These are phyloP conservation scores for Sphaerulina populicola DNA, from an alignment of 2,329 filamentous ascomycete species.

Conservation along the genomic window DNA sequence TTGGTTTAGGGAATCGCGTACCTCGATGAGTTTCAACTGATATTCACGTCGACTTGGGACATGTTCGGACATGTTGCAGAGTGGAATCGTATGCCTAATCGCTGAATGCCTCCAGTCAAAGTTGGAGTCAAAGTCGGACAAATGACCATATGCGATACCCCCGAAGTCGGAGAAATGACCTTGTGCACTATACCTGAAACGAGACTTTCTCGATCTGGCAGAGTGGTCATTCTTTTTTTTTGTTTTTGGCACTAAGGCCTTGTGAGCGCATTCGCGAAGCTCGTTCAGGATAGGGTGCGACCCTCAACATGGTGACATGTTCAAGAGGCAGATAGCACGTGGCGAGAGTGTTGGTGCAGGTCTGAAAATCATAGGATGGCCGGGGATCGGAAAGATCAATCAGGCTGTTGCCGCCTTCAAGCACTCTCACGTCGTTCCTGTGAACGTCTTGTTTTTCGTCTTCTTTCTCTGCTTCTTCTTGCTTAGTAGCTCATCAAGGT, in stretches of 20 bases:
- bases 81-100: not conserved
- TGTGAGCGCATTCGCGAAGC: no score
- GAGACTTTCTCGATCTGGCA: not conserved
- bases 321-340: no score
- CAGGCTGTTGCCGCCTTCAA: no score
- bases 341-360: no score
- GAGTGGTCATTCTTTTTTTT: not conserved
- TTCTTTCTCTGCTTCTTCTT: slow-evolving; percentile 43
- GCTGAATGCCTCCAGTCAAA: not conserved
- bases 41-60: not conserved
- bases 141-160: not conserved
- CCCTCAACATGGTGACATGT: no score
- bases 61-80: not conserved
- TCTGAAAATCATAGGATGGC: no score
- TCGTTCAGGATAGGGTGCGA: no score
- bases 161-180: no score
- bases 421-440: no score
- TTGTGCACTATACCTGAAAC: not conserved
- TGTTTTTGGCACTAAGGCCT: not conserved
- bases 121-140: not conserved
- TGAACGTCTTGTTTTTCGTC: not conserved
- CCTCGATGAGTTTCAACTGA: not conserved
- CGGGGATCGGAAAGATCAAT: no score
- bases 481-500: slow-evolving; percentile 50
- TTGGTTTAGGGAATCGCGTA: not conserved